phyloP scores from a whole-genome alignment of 2,329 filamentous ascomycete genomes.

The Colletotrichum filicis region DNA sequence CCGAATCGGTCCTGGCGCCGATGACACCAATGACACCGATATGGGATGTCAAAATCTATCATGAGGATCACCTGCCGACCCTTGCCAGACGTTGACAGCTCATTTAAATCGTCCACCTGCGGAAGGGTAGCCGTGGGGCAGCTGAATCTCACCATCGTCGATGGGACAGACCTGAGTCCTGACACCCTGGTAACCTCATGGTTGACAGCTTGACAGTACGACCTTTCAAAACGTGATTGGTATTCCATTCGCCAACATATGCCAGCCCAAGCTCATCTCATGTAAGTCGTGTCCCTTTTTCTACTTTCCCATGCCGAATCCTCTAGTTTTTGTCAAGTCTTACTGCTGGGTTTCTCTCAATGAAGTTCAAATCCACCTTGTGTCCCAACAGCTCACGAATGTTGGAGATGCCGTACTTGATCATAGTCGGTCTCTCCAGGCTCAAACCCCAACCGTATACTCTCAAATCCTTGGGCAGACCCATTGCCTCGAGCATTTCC shows the following conservation, averaged over 20 bases:
- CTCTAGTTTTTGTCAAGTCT: slow-evolving; percentile 85
- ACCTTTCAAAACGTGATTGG: slow-evolving; percentile 27
- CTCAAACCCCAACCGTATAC: slow-evolving; percentile 92
- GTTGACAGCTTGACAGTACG: background rate
- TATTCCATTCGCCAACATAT: slow-evolving; percentile 36
- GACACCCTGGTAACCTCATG: background rate
- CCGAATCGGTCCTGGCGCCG: slow-evolving; percentile 9
- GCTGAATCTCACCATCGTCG: background rate
- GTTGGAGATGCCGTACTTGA: slow-evolving; percentile 90
- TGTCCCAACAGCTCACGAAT: slow-evolving; percentile 93
- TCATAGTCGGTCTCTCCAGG: slow-evolving; percentile 97
- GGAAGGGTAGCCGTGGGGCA: background rate
- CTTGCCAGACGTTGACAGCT: slow-evolving; percentile 9
- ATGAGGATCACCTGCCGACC: slow-evolving; percentile 26
- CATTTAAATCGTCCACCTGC: slow-evolving; percentile 4
- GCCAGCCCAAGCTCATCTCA: slow-evolving; percentile 29
- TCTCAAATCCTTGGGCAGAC: slow-evolving; percentile 87
- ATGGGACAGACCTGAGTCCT: background rate
- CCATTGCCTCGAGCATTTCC: slow-evolving; percentile 97
- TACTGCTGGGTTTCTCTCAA: slow-evolving; percentile 91
- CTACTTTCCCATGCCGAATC: slow-evolving; percentile 1
- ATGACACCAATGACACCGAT: slow-evolving; percentile 28
- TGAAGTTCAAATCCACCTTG: slow-evolving; percentile 94
- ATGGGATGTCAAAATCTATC: background rate
- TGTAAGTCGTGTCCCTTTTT: slow-evolving; percentile 25